phyloP scores from a whole-genome alignment of 2,329 filamentous ascomycete genomes.

The Tolypocladium tropicale region DNA sequence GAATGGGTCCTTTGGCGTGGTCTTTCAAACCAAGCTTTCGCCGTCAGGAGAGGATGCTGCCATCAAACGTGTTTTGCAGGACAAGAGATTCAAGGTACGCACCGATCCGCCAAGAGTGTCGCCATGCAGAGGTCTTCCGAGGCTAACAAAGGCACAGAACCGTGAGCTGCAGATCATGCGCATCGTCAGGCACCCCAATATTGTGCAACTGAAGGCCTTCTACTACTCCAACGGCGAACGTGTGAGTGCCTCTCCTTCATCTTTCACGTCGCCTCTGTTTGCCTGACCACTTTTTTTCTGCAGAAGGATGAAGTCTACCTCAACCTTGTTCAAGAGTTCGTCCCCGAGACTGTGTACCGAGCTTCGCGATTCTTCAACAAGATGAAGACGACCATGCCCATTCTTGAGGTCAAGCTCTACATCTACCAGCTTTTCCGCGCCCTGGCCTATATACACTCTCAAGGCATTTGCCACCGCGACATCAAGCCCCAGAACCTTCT shows the following conservation, averaged over 20 bases:
- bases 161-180: conserved; percentile 99
- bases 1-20: conserved; percentile 96
- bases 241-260: conserved; percentile 40
- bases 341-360: conserved; percentile 96
- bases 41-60: conserved; percentile 97
- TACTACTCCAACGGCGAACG: conserved; percentile 99
- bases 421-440: conserved; percentile 99
- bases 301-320: conserved; percentile 98
- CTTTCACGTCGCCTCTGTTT: background rate
- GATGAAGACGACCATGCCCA: conserved; percentile 99
- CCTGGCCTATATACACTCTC: conserved; percentile 96
- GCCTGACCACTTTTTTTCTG: conserved; percentile 3
- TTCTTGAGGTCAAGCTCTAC: conserved; percentile 97
- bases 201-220: conserved; percentile 97
- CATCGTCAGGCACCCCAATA: conserved; percentile 97
- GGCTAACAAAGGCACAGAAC: conserved; percentile 54
- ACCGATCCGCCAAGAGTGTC: conserved; percentile 8
- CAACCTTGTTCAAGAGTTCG: conserved; percentile 95
- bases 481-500: conserved; percentile 99
- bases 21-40: conserved; percentile 97
- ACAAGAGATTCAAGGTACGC: conserved; percentile 96
- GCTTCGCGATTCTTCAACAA: conserved; percentile 99
- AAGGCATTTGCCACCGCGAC: conserved; percentile 97
- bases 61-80: conserved; percentile 97
- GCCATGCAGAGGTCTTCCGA: background rate